A percentile compares a stretch with the other conserved stretches of the same genome.
Evolutionary conservation across 2,329 filamentous ascomycete genomes (phyloP).

Genomic region (Davidsoniella eucalypti): DNA sequence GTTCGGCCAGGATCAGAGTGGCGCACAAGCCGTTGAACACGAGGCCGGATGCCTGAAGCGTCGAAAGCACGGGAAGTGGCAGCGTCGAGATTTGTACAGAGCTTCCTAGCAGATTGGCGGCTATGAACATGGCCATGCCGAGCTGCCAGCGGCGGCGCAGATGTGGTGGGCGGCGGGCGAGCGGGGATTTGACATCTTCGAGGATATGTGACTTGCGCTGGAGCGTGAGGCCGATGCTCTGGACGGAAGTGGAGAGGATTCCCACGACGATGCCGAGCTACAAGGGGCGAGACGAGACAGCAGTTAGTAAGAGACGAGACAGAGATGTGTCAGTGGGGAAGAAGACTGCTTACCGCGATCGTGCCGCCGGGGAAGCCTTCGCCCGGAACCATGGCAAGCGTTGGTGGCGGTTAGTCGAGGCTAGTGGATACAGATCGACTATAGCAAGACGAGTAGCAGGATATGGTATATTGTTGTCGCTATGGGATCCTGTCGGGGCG

Average conservation of each 20-base stretch:
- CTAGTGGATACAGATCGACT: too few relatives aligned
- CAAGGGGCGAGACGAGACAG: constrained; percentile 6
- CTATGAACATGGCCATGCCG: constrained; percentile 92
- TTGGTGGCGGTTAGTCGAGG: too few relatives aligned
- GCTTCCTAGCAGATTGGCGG: constrained; percentile 86
- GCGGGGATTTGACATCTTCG: constrained; percentile 83
- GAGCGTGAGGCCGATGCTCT: constrained; percentile 85
- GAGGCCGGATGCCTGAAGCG: constrained; percentile 83
- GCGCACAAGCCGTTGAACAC: constrained; percentile 99
- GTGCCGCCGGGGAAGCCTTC: constrained; percentile 63
- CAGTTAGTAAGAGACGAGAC: constrained; percentile 12
- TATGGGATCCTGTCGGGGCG: too few relatives aligned
- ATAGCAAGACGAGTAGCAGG: too few relatives aligned
- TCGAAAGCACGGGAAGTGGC: constrained; percentile 84
- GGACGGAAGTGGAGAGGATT: constrained; percentile 80
- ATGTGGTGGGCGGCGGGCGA: constrained; percentile 72
- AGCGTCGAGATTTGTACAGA: constrained; percentile 95
- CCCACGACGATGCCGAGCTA: constrained; percentile 89
- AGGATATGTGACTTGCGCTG: constrained; percentile 97
- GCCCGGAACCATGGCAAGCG: constrained; percentile 23
- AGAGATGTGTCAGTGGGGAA: neutral
- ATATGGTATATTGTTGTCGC: too few relatives aligned
- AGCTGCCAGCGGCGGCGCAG: constrained; percentile 86
- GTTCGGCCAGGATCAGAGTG: constrained; percentile 77
- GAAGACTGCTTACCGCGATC: constrained; percentile 44